Base-by-base conservation (phyloP, 768 basidiomycete genomes). In the Suillus bovinus region DNA sequence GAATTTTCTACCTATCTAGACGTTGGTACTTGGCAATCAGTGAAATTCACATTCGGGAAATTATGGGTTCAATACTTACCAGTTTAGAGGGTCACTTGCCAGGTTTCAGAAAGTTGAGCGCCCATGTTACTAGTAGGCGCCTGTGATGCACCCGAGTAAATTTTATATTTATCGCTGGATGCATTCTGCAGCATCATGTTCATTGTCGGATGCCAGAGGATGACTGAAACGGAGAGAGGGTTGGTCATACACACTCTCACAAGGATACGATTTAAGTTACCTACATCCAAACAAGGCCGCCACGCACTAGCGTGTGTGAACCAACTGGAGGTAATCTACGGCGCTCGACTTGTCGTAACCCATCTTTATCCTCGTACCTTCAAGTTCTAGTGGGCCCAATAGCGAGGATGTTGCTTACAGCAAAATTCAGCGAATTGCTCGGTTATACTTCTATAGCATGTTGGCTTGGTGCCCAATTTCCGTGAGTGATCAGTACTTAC, bases 401-500 rank as follows among this genome's bases (percentile, higher is more conserved):
- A 14, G 3, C 58, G 62, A 68, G 70, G 66, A 69, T 72, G 70
- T 50, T 68, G 33, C 41, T 69, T 62, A 61, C 69, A 36, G 33
- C 60, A 31, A 65, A 68, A 4, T 62, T 86, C 67, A 91, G 90
- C 77, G 85, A 89, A 61, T 59, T 86, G 47, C 71, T 91, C 46
- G 93, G 92, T 11, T 88, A 88, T 66, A 69, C 79, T 3, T 93
- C 90, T 27, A 90, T 94, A 66, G 78, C 70, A 27, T 91, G 84
- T 74, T 95, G 94, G 94, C 75, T 96, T 3, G 85, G 90, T 13
- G 94, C 94, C 3, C 94, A 95, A 72, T 87, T 93, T 69, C 94
- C 94, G 90, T 94, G 74, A 80, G 91, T 85, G 1, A 33, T 59
- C 54, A 62, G 46, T 60, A 61, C 24, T 58, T 24, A 29, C 44